Conservation (phyloP, 192 early-diverging fungal genomes). For the Podila horticola region DNA sequence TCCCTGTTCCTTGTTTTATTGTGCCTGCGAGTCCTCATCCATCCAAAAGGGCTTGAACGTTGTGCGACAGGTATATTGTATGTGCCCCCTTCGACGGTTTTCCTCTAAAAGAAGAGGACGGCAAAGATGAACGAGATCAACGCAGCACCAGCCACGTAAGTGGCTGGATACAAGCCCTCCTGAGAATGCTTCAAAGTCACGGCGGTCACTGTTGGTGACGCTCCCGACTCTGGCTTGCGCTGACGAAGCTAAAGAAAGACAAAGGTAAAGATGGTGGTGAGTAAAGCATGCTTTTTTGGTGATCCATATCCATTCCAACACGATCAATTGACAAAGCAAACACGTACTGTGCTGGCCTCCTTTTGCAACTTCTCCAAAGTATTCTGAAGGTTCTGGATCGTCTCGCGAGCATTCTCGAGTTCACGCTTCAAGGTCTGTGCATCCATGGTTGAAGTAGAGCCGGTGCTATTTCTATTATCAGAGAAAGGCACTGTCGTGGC, state of each 20-base stretch:
- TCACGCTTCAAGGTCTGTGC: constrained; percentile 19
- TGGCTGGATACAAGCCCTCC: constrained; percentile 70
- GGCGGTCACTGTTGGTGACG: constrained; percentile 31
- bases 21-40: no score
- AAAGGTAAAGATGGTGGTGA: neutral
- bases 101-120: constrained; percentile 69
- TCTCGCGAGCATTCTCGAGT: constrained; percentile 52
- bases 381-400: constrained; percentile 49
- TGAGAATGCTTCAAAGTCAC: constrained; percentile 47
- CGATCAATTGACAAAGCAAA: neutral
- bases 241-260: constrained; percentile 32
- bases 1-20: no score
- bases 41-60: no score
- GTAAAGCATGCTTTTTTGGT: neutral
- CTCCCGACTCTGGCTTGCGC: constrained; percentile 27
- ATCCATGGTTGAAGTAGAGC: constrained; percentile 2
- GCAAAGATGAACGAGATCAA: constrained; percentile 68
- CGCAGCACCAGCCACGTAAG: constrained; percentile 67
- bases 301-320: constrained; percentile 8
- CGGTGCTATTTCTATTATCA: neutral
- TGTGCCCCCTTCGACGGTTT: neutral
- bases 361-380: constrained; percentile 27
- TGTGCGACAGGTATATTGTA: neutral
- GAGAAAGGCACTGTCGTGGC: constrained; percentile 8
- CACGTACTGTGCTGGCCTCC: constrained; percentile 47